Conservation (phyloP, 176 grass and related monocot species). For the Oryza longistaminata region DNA sequence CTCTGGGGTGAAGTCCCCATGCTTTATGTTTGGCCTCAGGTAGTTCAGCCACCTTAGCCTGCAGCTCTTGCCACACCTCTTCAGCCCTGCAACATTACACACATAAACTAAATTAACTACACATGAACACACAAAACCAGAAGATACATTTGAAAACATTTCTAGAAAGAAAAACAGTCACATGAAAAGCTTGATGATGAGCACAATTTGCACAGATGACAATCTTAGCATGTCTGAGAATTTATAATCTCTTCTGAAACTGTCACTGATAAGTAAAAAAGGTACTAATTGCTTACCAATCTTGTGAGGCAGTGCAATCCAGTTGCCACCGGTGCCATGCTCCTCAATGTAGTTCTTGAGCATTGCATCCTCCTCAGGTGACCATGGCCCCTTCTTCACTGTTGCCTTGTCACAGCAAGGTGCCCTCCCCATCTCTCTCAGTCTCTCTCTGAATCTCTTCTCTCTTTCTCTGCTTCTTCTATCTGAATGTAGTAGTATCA, state of each 20-base stretch:
- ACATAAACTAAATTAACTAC: background rate
- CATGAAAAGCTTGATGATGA: background rate
- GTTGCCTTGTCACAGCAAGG: constrained; percentile 89
- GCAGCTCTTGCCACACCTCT: constrained; percentile 99
- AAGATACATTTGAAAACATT: background rate
- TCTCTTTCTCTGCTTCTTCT: background rate
- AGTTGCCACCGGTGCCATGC: constrained; percentile 81
- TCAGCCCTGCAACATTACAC: constrained; percentile 54
- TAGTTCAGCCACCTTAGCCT: constrained; percentile 99
- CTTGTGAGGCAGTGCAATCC: constrained; percentile 86
- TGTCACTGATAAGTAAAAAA: background rate
- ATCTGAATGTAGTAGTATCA: background rate
- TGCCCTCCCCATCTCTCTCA: constrained; percentile 64
- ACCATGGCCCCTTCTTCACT: constrained; percentile 95
- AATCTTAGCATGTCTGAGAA: background rate
- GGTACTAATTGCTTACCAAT: constrained; percentile 49
- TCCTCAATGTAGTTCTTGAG: constrained; percentile 91
- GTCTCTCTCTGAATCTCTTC: background rate
- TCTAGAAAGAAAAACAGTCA: background rate
- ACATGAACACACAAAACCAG: background rate
- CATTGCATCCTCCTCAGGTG: constrained; percentile 79
- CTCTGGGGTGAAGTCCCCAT: constrained; percentile 85
- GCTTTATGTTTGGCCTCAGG: constrained; percentile 96
- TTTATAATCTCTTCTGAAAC: background rate
- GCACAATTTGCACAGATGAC: background rate